Base-by-base conservation (phyloP, 1,284 basidiomycete genomes). In the Pseudozyma flocculosa region DNA sequence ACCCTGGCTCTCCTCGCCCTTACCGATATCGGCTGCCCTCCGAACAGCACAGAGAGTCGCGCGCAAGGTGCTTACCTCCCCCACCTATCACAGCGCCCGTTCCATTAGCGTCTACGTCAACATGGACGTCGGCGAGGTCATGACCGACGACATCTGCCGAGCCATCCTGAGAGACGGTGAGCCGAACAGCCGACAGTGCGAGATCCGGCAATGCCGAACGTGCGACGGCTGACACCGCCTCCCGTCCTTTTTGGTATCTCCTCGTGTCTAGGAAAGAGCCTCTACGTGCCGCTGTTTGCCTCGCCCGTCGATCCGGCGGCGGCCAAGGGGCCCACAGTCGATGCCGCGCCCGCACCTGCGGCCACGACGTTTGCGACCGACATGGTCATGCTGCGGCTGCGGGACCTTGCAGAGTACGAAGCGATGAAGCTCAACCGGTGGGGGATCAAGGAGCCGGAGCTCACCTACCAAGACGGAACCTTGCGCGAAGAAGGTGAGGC, bases 281-380 rank as follows among this genome's bases (percentile, higher is more conserved):
- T 80, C 29, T 80, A 77, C 48, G 68, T 80, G 14, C 80, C 80
- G 1, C 71, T 73, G 32, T 79, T 78, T 41, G 77, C 77, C 8
- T 60, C 70, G 14, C 54, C 72, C 5, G 50, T 61, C 18, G 51
- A 54, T 8, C 59, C 66, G 0, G 66, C 54, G 1, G 37, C 42
- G 11, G 57, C 67, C 8, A 43, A 22, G 14, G 62, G 54, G 4
- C 37, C 59, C 5, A 58, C 62, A 1, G 54, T 65, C 24, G 19
- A 54, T 19, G 38, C 50, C 22, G 59, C 53, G 9, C 18, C 56
- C 2, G 43, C 44, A 10, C 14, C 48, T 1, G 37, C 42, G 48
- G 57, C 58, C 50, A 57, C 48, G 3, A 51, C 44, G 14, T 75
- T 76, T 38, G 65, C 71, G 13, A 69, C 61, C 3, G 70, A 72